These are phyloP conservation scores for Tricladium varicosporioides DNA, from an alignment of 2,329 filamentous ascomycete genomes.

Conservation along the genomic window DNA sequence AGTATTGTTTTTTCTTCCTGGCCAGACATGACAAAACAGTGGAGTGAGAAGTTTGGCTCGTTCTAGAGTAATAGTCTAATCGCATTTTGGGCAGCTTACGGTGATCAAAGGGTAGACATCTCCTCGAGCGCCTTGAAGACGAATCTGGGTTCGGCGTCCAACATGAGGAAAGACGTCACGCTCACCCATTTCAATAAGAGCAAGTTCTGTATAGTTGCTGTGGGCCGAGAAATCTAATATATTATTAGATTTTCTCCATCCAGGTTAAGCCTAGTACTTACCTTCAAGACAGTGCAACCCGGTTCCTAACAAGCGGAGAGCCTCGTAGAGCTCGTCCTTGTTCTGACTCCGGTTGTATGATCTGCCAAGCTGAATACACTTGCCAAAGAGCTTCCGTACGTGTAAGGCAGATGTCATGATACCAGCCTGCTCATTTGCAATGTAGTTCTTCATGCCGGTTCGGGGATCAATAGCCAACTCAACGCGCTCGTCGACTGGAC, in stretches of 20 bases:
- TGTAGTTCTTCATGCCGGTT: slow-evolving; percentile 89
- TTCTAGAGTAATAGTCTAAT: no score
- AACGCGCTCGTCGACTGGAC: slow-evolving; percentile 72
- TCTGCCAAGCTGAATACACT: slow-evolving; percentile 77
- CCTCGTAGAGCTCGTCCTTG: slow-evolving; percentile 81
- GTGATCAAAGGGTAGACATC: slow-evolving; percentile 81
- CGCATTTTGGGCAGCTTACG: slow-evolving; percentile 42
- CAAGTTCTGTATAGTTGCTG: slow-evolving; percentile 89
- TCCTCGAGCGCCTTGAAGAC: slow-evolving; percentile 62
- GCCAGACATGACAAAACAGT: background rate
- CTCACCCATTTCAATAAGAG: slow-evolving; percentile 83
- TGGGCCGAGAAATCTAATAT: slow-evolving; percentile 77
- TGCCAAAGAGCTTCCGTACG: slow-evolving; percentile 69
- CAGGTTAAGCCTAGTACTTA: slow-evolving; percentile 5
- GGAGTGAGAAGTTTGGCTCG: background rate
- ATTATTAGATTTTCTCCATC: slow-evolving; percentile 27
- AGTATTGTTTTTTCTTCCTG: background rate
- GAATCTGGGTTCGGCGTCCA: slow-evolving; percentile 69
- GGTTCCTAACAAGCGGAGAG: slow-evolving; percentile 81
- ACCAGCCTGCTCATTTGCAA: slow-evolving; percentile 74
- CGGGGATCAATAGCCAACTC: slow-evolving; percentile 77
- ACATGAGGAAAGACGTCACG: slow-evolving; percentile 82
- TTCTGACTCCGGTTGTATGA: slow-evolving; percentile 64
- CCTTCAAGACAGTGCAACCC: slow-evolving; percentile 82
- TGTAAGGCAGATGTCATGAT: slow-evolving; percentile 82